A percentile compares a stretch with the other conserved stretches of the same genome.
Conservation (phyloP, 2,329 filamentous ascomycete genomes). For the Cladosporium sp. region DNA sequence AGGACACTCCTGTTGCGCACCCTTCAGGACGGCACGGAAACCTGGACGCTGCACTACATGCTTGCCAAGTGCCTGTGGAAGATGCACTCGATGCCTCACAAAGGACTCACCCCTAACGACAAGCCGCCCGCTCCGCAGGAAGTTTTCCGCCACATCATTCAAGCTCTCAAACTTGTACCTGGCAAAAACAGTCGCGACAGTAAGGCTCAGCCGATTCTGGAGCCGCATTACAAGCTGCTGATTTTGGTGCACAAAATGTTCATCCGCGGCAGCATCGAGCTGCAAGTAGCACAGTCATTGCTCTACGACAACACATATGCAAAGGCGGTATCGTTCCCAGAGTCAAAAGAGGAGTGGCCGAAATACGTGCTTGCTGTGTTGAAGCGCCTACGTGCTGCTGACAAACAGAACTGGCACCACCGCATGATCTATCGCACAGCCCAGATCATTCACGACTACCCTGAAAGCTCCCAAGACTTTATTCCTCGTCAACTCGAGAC, state of each 20-base stretch:
- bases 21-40: constrained; percentile 54
- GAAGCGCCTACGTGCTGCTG: constrained; percentile 60
- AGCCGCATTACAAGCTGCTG: constrained; percentile 89
- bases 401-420: constrained; percentile 95
- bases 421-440: constrained; percentile 76
- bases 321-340: constrained; percentile 45
- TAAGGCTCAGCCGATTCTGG: constrained; percentile 72
- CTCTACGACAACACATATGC: constrained; percentile 54
- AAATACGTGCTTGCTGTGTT: constrained; percentile 61
- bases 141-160: constrained; percentile 54
- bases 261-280: constrained; percentile 36
- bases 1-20: constrained; percentile 58
- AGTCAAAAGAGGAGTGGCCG: constrained; percentile 51
- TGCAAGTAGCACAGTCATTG: constrained; percentile 46
- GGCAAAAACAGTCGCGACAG: constrained; percentile 48
- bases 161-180: constrained; percentile 59
- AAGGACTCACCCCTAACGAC: constrained; percentile 16
- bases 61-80: constrained; percentile 71
- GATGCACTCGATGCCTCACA: constrained; percentile 49
- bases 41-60: constrained; percentile 67
- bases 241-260: constrained; percentile 80
- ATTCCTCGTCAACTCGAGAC: constrained; percentile 8
- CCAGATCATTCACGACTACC: constrained; percentile 57
- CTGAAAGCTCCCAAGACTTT: constrained; percentile 20
- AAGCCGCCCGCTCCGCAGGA: constrained; percentile 35